Percentiles rank a stretch among this genome's conserved stretches.
phyloP scores from a whole-genome alignment of 2,329 filamentous ascomycete genomes.

The Zymoseptoria tritici region DNA sequence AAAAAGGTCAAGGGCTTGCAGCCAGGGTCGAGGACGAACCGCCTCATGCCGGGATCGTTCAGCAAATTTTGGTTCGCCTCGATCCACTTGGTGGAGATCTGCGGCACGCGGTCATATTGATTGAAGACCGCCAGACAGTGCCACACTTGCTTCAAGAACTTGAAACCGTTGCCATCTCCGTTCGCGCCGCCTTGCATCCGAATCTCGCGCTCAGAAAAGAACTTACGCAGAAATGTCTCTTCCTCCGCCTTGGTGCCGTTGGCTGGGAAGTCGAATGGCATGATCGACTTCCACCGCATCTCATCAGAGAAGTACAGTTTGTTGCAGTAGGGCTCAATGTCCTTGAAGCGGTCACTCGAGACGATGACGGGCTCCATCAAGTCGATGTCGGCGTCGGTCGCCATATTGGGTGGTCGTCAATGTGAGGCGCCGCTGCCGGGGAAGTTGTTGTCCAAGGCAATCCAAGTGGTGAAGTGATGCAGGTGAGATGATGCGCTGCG shows the following conservation, averaged over 20 bases:
- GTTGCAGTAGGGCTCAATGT: constrained; percentile 26
- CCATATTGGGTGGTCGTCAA: constrained; percentile 8
- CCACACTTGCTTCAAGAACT: constrained; percentile 32
- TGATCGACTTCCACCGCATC: constrained; percentile 22
- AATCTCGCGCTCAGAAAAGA: constrained; percentile 23
- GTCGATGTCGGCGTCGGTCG: constrained; percentile 2
- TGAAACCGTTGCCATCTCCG: constrained; percentile 18
- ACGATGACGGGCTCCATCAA: constrained; percentile 20
- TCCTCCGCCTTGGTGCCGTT: constrained; percentile 21
- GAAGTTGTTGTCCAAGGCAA: not conserved
- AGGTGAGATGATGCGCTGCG: not conserved
- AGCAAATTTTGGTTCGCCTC: constrained; percentile 16
- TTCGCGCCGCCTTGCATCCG: constrained; percentile 22
- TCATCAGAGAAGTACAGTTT: constrained; percentile 20
- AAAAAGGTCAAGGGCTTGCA: constrained; percentile 21
- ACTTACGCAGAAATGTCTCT: constrained; percentile 24
- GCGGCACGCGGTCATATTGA: constrained; percentile 19
- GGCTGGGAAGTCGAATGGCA: constrained; percentile 29
- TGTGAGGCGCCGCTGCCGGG: not conserved
- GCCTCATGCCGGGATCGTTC: constrained; percentile 15
- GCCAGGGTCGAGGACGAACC: constrained; percentile 13
- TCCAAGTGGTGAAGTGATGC: not conserved
- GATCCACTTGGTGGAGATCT: constrained; percentile 20
- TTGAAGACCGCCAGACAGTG: constrained; percentile 28
- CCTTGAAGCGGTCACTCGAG: constrained; percentile 23